These are phyloP conservation scores for Aureobasidium vineae DNA, from an alignment of 2,329 filamentous ascomycete species.

Conservation along the genomic window DNA sequence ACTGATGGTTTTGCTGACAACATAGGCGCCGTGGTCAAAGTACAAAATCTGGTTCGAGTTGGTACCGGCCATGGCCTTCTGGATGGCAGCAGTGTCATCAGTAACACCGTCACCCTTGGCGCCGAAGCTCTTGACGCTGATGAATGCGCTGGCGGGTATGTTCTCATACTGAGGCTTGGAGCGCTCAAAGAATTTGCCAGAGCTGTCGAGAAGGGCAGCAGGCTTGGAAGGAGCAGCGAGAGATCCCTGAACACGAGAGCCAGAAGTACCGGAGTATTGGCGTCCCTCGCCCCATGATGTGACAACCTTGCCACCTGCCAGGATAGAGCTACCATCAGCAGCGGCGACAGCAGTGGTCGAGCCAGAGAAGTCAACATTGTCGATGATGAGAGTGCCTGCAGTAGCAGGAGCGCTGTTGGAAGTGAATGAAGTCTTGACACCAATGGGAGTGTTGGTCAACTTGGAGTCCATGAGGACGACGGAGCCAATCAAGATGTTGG, in stretches of 20 bases:
- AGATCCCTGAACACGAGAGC: slow-evolving; percentile 57
- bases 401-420: slow-evolving; percentile 60
- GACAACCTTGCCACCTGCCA: slow-evolving; percentile 68
- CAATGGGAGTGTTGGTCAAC: slow-evolving; percentile 71
- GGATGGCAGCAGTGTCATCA: slow-evolving; percentile 84
- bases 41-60: slow-evolving; percentile 58
- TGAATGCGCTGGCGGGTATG: slow-evolving; percentile 65
- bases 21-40: slow-evolving; percentile 64
- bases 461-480: slow-evolving; percentile 78
- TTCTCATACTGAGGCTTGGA: slow-evolving; percentile 85
- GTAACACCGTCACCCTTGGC: slow-evolving; percentile 84
- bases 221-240: slow-evolving; percentile 60
- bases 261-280: slow-evolving; percentile 58
- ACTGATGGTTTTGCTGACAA: slow-evolving; percentile 59
- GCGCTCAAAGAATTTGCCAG: slow-evolving; percentile 73
- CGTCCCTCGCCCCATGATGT: slow-evolving; percentile 77
- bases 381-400: slow-evolving; percentile 78
- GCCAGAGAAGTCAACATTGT: slow-evolving; percentile 78
- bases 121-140: slow-evolving; percentile 75
- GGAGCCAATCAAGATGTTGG: slow-evolving; percentile 76
- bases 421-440: slow-evolving; percentile 75
- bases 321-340: slow-evolving; percentile 66
- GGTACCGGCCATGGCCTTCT: slow-evolving; percentile 69
- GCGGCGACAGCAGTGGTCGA: slow-evolving; percentile 53
- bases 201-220: slow-evolving; percentile 59